Evolutionary conservation across 2,329 filamentous ascomycete genomes (phyloP).

Genomic region (Plectosphaerella cucumerina): DNA sequence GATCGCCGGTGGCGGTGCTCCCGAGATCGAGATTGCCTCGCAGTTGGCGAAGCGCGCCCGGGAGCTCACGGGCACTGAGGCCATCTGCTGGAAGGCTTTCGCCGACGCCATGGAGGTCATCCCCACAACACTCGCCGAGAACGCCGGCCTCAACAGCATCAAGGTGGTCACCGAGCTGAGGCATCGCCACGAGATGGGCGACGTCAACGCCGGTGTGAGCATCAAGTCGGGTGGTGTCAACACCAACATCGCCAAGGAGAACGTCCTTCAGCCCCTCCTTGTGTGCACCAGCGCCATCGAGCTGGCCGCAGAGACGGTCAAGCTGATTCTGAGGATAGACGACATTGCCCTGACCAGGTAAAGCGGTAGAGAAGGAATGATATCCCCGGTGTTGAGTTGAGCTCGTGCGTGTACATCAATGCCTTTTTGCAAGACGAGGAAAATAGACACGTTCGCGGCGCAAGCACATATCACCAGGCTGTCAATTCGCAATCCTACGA

Average conservation of each 20-base stretch:
- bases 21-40: constrained; percentile 93
- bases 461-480: not conserved
- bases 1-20: constrained; percentile 92
- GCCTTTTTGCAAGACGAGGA: not conserved
- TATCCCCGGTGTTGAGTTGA: not conserved
- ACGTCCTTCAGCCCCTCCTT: constrained; percentile 90
- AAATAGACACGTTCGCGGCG: constrained; percentile 2
- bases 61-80: constrained; percentile 82
- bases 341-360: constrained; percentile 62
- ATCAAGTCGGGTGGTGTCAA: constrained; percentile 98
- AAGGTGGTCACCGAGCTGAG: constrained; percentile 96
- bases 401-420: not conserved
- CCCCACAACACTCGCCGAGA: constrained; percentile 93
- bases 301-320: constrained; percentile 95
- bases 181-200: constrained; percentile 89
- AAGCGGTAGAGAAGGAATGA: constrained; percentile 10
- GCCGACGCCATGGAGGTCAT: constrained; percentile 97
- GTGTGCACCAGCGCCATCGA: constrained; percentile 98
- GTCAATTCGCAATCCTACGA: too few relatives aligned
- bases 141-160: constrained; percentile 96
- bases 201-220: constrained; percentile 94
- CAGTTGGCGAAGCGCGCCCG: constrained; percentile 78
- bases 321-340: constrained; percentile 76
- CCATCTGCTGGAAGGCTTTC: constrained; percentile 99
- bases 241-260: constrained; percentile 94